phyloP scores from a whole-genome alignment of 805 yeast species.

The Candida ipomoeae region DNA sequence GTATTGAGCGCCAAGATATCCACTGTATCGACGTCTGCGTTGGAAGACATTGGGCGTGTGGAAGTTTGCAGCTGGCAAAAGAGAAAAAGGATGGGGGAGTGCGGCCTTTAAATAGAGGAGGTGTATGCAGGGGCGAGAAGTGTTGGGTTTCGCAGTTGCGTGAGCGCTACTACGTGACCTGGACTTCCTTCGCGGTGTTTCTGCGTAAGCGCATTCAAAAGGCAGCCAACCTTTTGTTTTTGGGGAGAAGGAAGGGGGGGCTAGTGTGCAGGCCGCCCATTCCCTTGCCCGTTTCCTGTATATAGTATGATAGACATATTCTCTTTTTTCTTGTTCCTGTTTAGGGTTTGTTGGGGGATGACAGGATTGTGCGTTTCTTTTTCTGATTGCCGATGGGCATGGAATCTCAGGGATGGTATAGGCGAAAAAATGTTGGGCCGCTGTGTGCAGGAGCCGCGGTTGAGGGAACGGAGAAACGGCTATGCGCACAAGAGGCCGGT shows the following conservation, averaged over 20 bases:
- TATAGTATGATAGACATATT: neutral
- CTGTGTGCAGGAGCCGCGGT: neutral
- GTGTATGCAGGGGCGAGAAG: constrained; percentile 6
- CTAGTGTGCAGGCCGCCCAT: neutral
- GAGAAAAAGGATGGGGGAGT: neutral
- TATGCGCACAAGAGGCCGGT: neutral
- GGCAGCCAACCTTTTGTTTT: neutral
- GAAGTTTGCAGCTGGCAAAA: neutral
- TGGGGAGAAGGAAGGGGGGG: no score
- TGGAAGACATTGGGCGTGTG: constrained; percentile 9
- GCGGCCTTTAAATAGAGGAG: neutral
- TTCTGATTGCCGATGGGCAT: constrained; percentile 3
- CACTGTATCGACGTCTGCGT: constrained; percentile 29
- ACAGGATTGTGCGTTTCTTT: neutral
- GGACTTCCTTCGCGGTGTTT: neutral
- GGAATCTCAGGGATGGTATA: neutral
- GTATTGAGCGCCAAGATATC: constrained; percentile 71
- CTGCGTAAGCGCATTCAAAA: neutral
- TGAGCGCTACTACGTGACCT: neutral
- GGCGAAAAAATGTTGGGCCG: constrained; percentile 1
- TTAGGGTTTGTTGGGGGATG: neutral
- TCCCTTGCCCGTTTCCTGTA: neutral
- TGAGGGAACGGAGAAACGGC: neutral
- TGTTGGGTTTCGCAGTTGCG: constrained; percentile 7
- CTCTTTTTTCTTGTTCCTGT: neutral